Evolutionary conservation across 305 asterid genomes (phyloP), one percentile per base, ranked within the genome.

Genomic region (Ajuga reptans): DNA sequence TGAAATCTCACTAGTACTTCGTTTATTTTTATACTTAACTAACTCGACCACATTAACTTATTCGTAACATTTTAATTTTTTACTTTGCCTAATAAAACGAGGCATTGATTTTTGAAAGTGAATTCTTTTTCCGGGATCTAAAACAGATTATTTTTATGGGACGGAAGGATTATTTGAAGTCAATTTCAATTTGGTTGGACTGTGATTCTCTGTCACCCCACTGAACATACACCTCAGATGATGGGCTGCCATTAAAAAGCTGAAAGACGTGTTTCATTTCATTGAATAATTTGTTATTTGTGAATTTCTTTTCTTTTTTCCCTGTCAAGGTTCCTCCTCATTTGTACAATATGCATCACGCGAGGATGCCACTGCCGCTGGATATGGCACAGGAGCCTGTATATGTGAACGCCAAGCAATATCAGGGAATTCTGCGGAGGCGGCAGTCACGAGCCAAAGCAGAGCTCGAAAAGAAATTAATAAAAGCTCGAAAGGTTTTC

Each of bases 401-500:
- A 33, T 89, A 81, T 60, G 96, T 89, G 34, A 89, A 89, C 62
- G 92, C 94, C 46, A 89, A 89, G 83, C 94, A 89, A 78, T 89
- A 89, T 71, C 83, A 81, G 14, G 92, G 89, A 46, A 89, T 89
- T 70, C 73, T 89, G 77, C 77, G 96, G 14, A 79, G 96, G 68
- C 79, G 96, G 67, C 84, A 89, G 72, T 81, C 91, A 36, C 96
- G 96, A 37, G 94, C 94, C 16, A 89, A 87, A 80, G 91, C 91
- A 1, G 96, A 87, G 81, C 90, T 87, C 41, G 89, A 85, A 78
- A 89, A 68, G 80, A 89, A 89, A 80, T 56, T 86, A 56, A 85
- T 89, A 6, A 89, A 89, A 84, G 81, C 39, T 66, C 81, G 94
- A 45, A 89, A 87, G 96, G 96, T 89, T 58, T 4, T 49, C 63